Conservation (phyloP, 257 asterid species). For the Verbena officinalis region DNA sequence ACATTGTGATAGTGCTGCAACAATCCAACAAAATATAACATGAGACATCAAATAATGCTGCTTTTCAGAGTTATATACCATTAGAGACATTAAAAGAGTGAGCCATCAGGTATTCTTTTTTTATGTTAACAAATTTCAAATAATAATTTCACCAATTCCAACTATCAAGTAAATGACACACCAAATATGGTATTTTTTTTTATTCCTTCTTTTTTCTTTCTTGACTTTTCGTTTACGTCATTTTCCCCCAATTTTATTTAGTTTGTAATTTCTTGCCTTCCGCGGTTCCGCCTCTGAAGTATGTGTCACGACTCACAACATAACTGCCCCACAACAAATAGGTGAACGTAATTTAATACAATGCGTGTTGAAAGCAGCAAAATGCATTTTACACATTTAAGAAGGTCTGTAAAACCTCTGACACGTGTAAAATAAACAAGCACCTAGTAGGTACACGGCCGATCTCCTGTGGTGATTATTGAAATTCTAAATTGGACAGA, state of each 20-base stretch:
- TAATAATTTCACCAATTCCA: not conserved
- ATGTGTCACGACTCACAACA: no score
- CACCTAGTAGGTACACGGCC: slow-evolving; percentile 5
- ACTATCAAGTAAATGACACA: not conserved
- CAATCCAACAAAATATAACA: slow-evolving; percentile 18
- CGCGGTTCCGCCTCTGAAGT: not conserved
- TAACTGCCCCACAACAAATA: slow-evolving; percentile 1
- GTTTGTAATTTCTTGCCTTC: not conserved
- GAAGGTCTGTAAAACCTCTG: not conserved
- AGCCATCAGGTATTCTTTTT: not conserved
- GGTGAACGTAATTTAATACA: not conserved
- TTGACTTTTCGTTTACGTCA: not conserved
- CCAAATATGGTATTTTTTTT: not conserved
- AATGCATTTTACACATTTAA: not conserved
- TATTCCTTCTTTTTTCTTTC: no score
- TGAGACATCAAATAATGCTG: not conserved
- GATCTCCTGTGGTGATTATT: not conserved
- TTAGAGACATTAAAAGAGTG: slow-evolving; percentile 11
- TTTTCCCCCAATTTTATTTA: not conserved
- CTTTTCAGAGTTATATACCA: not conserved
- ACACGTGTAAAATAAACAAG: slow-evolving; percentile 11
- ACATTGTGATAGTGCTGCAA: slow-evolving; percentile 54
- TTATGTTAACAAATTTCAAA: not conserved
- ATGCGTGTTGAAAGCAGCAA: not conserved
- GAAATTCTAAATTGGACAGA: not conserved